A percentile compares a stretch with the other conserved stretches of the same genome.
Conservation (phyloP, 495 filamentous ascomycete species). For the Apiosordaria backusii region DNA sequence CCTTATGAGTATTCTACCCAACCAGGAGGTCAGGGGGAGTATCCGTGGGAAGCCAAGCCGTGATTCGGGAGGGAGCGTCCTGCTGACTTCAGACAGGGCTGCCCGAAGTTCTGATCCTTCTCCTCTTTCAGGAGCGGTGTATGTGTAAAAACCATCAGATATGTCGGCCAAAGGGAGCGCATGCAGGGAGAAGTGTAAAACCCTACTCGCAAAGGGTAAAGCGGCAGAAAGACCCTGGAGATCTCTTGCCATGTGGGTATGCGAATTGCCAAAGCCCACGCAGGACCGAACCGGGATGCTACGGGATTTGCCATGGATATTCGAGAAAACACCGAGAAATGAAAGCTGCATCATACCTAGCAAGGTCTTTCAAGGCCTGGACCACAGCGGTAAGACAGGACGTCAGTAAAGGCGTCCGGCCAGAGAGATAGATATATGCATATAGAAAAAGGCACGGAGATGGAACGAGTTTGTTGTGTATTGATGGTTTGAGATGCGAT, state of each 20-base stretch:
- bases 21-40: not conserved
- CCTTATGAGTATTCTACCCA: not conserved
- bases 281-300: not conserved
- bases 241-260: not conserved
- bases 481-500: too few species aligned
- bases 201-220: not conserved
- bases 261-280: not conserved
- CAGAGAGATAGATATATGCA: not conserved
- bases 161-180: not conserved
- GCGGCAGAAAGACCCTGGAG: not conserved
- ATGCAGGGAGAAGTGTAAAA: not conserved
- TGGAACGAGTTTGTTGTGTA: not conserved
- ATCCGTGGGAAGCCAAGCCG: not conserved
- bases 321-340: not conserved
- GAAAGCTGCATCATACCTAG: conserved; percentile 40
- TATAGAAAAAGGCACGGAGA: not conserved
- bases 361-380: conserved; percentile 47
- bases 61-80: not conserved
- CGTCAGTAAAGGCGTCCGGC: conserved; percentile 17
- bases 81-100: not conserved
- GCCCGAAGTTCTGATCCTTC: not conserved
- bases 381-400: conserved; percentile 17
- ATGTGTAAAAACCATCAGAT: not conserved
- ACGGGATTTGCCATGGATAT: not conserved
- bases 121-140: not conserved